A percentile compares a stretch with the other conserved stretches of the same genome.
phyloP scores from a whole-genome alignment of 2,329 filamentous ascomycete species.

The Pseudopithomyces maydicus region DNA sequence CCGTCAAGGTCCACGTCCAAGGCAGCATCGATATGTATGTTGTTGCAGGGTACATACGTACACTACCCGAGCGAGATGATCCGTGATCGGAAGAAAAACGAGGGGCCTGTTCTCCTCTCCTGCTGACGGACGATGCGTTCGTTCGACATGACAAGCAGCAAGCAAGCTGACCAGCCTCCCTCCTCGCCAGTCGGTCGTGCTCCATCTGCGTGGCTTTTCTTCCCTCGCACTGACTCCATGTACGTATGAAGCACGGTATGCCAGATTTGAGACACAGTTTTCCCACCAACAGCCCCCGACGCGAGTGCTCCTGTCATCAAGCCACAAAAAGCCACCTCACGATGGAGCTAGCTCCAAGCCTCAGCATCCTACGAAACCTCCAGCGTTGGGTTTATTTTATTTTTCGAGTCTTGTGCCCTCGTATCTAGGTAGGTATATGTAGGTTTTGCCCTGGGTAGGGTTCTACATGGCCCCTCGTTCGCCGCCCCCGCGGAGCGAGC shows the following conservation, averaged over 20 bases:
- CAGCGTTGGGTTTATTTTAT: neutral
- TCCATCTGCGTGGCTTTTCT: neutral
- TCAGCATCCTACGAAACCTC: neutral
- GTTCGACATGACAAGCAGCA: neutral
- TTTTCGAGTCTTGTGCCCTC: neutral
- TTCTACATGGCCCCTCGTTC: no score
- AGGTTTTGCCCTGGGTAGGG: no score
- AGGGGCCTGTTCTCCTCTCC: no score
- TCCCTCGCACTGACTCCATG: neutral
- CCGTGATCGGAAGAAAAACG: constrained; percentile 1
- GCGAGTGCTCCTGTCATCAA: neutral
- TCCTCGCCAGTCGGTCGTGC: no score
- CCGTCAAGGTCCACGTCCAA: neutral
- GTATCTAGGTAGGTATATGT: neutral
- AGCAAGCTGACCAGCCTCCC: no score
- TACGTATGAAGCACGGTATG: neutral
- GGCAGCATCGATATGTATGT: no score
- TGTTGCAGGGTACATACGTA: no score
- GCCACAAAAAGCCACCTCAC: neutral
- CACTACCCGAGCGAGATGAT: neutral
- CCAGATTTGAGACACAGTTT: neutral
- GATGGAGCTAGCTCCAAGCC: neutral
- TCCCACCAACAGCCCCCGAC: neutral
- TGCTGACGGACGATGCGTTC: neutral
- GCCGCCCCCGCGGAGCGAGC: no score